Conservation (phyloP, 345 rosid species). For the Linum lewisii region DNA sequence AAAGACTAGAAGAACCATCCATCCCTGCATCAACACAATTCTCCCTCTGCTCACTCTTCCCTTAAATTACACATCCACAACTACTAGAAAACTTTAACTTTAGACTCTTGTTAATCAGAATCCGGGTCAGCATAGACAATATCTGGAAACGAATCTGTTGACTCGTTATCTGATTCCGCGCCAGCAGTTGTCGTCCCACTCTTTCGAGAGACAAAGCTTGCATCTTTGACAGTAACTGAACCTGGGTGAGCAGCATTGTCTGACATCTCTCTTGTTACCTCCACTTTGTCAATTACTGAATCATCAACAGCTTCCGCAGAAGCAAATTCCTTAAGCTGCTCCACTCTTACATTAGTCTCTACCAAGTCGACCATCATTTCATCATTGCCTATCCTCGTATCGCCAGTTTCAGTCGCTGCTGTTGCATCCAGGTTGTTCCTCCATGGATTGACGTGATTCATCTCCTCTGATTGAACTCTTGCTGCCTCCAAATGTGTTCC, state of each 20-base stretch:
- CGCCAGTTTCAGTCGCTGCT: too few species aligned
- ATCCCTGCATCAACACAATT: too few species aligned
- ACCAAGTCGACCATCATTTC: conserved; percentile 20
- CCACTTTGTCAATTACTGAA: conserved; percentile 4
- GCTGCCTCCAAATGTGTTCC: background rate
- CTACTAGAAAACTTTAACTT: too few species aligned
- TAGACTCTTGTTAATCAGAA: conserved; percentile 33
- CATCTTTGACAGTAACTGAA: background rate
- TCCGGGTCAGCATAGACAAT: conserved; percentile 43
- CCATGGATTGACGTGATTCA: conserved; percentile 1
- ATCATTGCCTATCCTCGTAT: conserved; percentile 16
- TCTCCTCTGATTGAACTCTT: conserved; percentile 12
- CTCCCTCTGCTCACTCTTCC: too few species aligned
- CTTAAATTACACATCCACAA: too few species aligned
- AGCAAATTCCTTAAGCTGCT: conserved; percentile 20
- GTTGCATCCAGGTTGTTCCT: conserved; percentile 16
- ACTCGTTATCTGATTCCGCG: conserved; percentile 22
- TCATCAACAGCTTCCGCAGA: conserved; percentile 20
- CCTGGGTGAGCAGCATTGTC: too few species aligned
- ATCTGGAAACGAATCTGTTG: conserved; percentile 32
- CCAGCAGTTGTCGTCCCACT: conserved; percentile 13
- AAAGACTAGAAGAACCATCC: too few species aligned
- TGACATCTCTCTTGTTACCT: background rate
- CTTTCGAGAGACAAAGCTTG: conserved; percentile 8
- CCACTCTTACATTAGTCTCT: conserved; percentile 17